Base-by-base conservation (phyloP, 768 basidiomycete species). In the Inosperma sp. region DNA sequence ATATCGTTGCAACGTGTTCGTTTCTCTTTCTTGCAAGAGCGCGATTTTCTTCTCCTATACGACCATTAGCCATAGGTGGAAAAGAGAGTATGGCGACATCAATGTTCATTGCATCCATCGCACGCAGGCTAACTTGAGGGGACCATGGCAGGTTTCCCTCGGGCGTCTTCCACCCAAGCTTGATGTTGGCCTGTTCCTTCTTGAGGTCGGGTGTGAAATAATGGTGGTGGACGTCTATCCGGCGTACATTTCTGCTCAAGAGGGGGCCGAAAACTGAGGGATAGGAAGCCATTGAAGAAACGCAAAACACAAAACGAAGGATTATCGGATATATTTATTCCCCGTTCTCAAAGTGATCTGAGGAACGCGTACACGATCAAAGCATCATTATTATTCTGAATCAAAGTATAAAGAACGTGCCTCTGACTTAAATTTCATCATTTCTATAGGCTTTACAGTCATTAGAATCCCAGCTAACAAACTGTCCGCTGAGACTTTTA, bases 141-240 rank as follows among this genome's bases (percentile, higher is more conserved):
- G 62, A 69, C 87, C 86, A 88, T 14, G 84, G 84, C 22, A 87
- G 63, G 59, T 82, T 81, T 56, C 76, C 85, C 30, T 68, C 55
- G 1, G 86, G 84, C 1, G 82, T 80, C 48, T 66, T 71, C 80
- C 82, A 88, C 16, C 85, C 84, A 17, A 82, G 62, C 9, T 69
- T 59, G 9, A 62, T 52, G 52, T 79, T 80, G 31, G 65, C 65
- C 21, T 67, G 67, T 22, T 59, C 65, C 57, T 86, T 84, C 53
- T 73, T 54, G 39, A 81, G 64, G 40, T 74, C 69, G 13, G 74
- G 62, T 3, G 83, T 76, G 58, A 88, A 87, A 61, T 80, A 80
- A 60, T 89, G 87, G 65, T 88, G 87, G 60, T 90, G 87, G n/a
- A 88, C 67, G 63, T 90, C 87, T 57, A 90, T 72, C 54, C 72